Evolutionary conservation across 257 asterid genomes (phyloP).

Genomic region (Solanum gandarillasii): DNA sequence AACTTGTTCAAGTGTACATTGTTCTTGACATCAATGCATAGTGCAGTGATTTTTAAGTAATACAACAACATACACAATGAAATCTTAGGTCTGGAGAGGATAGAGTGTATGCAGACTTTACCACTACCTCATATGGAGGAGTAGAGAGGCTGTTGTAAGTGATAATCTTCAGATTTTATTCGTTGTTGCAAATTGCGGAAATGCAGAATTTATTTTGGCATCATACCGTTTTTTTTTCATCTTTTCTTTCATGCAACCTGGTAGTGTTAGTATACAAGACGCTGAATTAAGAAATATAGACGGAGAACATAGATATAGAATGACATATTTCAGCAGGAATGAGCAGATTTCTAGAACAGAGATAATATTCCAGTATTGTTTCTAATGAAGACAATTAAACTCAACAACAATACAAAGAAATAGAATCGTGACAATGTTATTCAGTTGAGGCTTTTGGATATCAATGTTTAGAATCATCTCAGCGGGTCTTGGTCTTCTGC

Average conservation of each 20-base stretch:
- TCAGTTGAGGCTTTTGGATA: not conserved
- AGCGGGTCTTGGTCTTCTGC: slow-evolving; percentile 50
- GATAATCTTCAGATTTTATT: not conserved
- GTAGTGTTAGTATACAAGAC: not conserved
- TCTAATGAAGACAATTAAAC: not conserved
- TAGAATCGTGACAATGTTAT: not conserved
- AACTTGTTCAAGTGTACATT: not conserved
- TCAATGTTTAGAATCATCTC: not conserved
- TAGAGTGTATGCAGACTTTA: no score
- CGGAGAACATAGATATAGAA: not conserved
- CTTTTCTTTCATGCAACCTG: not conserved
- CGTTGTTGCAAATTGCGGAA: not conserved
- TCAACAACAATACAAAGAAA: not conserved
- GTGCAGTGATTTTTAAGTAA: not conserved
- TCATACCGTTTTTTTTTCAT: not conserved
- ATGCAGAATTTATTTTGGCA: not conserved
- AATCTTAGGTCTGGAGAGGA: no score
- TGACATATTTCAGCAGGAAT: not conserved
- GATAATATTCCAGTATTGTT: not conserved
- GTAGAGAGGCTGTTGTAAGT: not conserved
- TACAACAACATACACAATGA: no score
- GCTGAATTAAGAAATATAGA: not conserved
- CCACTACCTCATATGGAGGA: no score
- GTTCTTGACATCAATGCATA: not conserved
- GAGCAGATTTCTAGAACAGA: not conserved